Evolutionary conservation across 441 rosid genomes (phyloP).

Genomic region (Sinapis alba): DNA sequence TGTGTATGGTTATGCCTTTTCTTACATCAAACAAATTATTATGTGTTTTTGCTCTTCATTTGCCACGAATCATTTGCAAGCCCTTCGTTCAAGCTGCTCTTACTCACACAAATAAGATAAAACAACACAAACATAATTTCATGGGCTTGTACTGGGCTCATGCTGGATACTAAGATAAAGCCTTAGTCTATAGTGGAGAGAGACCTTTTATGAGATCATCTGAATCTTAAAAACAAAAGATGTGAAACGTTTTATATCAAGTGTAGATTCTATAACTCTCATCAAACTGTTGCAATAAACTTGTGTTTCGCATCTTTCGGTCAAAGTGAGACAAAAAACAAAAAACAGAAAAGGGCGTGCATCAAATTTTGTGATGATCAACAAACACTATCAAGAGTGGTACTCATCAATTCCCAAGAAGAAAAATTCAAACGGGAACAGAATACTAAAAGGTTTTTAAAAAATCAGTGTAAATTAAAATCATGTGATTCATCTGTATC

Average conservation of each 20-base stretch:
- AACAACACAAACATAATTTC: not conserved
- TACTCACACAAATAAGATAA: not conserved
- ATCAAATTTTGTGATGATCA: slow-evolving; percentile 1
- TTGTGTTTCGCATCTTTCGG: not conserved
- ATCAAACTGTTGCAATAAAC: not conserved
- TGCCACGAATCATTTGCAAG: not conserved
- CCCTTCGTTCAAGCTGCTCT: not conserved
- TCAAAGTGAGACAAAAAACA: not conserved
- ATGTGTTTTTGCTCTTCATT: not conserved
- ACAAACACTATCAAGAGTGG: not conserved
- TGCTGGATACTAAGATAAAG: not conserved
- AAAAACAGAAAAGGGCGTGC: not conserved
- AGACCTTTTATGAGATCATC: not conserved
- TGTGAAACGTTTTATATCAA: not conserved
- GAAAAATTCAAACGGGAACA: not conserved
- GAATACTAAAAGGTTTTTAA: slow-evolving; percentile 15
- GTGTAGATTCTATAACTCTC: not conserved
- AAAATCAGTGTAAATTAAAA: not conserved
- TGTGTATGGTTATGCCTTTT: slow-evolving; percentile 46
- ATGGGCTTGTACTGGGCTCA: not conserved
- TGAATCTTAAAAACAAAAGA: not conserved
- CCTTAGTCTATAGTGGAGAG: not conserved
- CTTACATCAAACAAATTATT: not conserved
- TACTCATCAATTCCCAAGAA: slow-evolving; percentile 7
- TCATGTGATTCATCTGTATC: slow-evolving; percentile 5